Conservation (phyloP, 352 stramenopile genomes). For the Pythium sp. region DNA sequence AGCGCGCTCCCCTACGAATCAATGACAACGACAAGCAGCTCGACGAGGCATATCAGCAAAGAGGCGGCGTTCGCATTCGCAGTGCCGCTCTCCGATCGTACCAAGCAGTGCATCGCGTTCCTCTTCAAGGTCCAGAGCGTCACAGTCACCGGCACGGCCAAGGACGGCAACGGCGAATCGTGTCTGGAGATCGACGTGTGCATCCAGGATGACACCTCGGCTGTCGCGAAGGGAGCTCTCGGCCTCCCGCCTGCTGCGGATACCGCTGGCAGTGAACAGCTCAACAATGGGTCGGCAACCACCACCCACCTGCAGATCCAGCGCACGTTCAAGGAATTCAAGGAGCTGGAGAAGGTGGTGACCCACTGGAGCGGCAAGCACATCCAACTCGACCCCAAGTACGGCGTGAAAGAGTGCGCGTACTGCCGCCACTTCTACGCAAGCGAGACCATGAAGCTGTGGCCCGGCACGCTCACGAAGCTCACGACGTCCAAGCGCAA, state of each 20-base stretch:
- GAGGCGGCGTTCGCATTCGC: too few relatives aligned
- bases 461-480: neutral
- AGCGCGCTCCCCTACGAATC: too few relatives aligned
- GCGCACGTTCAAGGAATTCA: too few relatives aligned
- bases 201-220: neutral
- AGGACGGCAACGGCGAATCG: neutral
- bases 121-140: too few relatives aligned
- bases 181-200: neutral
- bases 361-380: neutral
- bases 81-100: too few relatives aligned
- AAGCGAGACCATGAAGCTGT: neutral
- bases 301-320: too few relatives aligned
- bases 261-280: neutral
- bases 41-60: too few relatives aligned
- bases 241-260: neutral
- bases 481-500: slow-evolving; percentile 7
- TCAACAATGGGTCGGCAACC: too few relatives aligned
- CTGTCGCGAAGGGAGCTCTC: neutral
- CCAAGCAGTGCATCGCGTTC: too few relatives aligned
- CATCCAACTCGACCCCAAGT: neutral
- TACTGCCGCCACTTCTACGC: slow-evolving; percentile 4
- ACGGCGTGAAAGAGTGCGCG: neutral
- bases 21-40: too few relatives aligned
- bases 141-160: neutral
- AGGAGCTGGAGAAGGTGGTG: too few relatives aligned